Evolutionary conservation across 345 rosid species (phyloP).

Genomic region (Sonneratia caseolaris): DNA sequence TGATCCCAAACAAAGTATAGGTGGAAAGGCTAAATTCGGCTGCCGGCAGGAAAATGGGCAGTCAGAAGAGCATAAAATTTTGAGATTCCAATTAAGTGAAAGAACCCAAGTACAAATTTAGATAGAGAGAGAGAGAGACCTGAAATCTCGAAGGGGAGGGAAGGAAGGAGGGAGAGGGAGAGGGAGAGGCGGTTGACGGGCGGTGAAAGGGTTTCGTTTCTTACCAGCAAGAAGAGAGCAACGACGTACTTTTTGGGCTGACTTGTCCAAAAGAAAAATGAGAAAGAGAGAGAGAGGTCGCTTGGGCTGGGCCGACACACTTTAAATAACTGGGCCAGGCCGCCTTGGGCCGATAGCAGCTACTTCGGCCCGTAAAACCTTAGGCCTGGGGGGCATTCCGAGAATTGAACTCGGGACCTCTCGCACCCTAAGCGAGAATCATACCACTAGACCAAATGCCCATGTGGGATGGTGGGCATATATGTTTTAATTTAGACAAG

Average conservation of each 20-base stretch:
- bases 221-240: background rate
- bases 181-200: background rate
- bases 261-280: too few species aligned
- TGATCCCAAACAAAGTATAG: background rate
- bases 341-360: too few species aligned
- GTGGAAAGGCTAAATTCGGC: background rate
- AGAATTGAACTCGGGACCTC: conserved; percentile 88
- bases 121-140: background rate
- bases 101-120: background rate
- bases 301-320: too few species aligned
- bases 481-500: too few species aligned
- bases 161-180: background rate
- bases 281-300: too few species aligned
- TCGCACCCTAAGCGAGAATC: conserved; percentile 93
- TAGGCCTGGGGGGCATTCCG: conserved; percentile 29
- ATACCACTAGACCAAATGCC: conserved; percentile 94
- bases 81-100: background rate
- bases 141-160: background rate
- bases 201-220: background rate
- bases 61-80: background rate
- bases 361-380: too few species aligned
- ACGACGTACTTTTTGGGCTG: too few species aligned
- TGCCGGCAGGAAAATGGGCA: background rate
- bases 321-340: too few species aligned
- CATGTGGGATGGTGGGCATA: background rate